These are phyloP conservation scores for Ophiosphaerella korrae DNA, from an alignment of 2,329 filamentous ascomycete species.

Conservation along the genomic window DNA sequence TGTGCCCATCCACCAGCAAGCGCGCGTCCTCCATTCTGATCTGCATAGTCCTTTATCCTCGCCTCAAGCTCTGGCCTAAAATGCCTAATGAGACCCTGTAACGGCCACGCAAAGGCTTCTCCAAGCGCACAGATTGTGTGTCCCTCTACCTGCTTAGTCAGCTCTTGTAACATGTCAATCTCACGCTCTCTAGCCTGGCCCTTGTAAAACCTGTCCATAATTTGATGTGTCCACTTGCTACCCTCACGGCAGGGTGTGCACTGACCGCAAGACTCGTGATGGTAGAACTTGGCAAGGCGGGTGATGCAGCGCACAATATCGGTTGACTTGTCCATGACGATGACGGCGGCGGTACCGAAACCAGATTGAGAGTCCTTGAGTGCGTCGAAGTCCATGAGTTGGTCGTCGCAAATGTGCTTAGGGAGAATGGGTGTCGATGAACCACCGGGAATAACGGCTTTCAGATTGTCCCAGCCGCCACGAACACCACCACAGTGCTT, in stretches of 20 bases:
- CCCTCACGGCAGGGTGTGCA: slow-evolving; percentile 99
- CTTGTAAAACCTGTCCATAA: slow-evolving; percentile 95
- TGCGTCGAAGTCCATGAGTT: slow-evolving; percentile 98
- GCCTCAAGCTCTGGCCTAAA: slow-evolving; percentile 96
- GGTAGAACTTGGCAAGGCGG: slow-evolving; percentile 94
- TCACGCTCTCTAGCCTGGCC: slow-evolving; percentile 86
- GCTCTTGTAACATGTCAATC: slow-evolving; percentile 99
- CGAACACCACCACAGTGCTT: slow-evolving; percentile 97
- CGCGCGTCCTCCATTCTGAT: slow-evolving; percentile 72
- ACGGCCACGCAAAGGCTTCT: slow-evolving; percentile 97
- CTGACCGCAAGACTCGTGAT: slow-evolving; percentile 97
- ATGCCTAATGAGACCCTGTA: slow-evolving; percentile 97
- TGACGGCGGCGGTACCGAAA: slow-evolving; percentile 95
- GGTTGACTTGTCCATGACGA: slow-evolving; percentile 98
- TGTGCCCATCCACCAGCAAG: slow-evolving; percentile 89
- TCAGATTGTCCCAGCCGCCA: slow-evolving; percentile 97
- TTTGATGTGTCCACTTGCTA: slow-evolving; percentile 98
- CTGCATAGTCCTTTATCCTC: slow-evolving; percentile 80
- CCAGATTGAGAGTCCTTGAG: slow-evolving; percentile 97
- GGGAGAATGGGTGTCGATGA: slow-evolving; percentile 96
- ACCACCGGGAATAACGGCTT: slow-evolving; percentile 92
- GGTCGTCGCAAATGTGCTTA: slow-evolving; percentile 86
- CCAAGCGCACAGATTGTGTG: slow-evolving; percentile 98
- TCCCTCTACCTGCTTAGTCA: slow-evolving; percentile 99
- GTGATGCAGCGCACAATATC: slow-evolving; percentile 95